phyloP scores from a whole-genome alignment of 176 grass and related monocot genomes.

The Bromus sterilis region DNA sequence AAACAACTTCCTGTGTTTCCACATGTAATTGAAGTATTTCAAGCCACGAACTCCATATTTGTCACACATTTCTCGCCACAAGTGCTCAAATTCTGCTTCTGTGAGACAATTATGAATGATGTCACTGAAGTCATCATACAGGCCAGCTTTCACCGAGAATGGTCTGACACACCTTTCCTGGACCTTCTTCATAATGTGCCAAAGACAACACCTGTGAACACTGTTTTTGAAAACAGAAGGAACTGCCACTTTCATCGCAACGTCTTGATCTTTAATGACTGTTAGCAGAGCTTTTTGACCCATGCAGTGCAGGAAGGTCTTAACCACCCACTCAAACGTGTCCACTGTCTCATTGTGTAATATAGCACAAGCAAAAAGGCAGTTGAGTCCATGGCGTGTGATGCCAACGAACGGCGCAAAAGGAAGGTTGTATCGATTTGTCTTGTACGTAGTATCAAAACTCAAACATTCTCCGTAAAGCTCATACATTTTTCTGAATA shows the following conservation, averaged over 20 bases:
- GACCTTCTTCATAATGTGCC: not conserved
- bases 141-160: not conserved
- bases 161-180: not conserved
- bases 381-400: not conserved
- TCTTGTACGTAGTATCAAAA: not conserved
- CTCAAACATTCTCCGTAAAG: not conserved
- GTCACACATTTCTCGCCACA: not conserved
- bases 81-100: not conserved
- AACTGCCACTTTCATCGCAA: fast-evolving
- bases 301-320: not conserved
- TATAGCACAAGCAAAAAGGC: not conserved
- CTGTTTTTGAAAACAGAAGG: not conserved
- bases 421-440: not conserved
- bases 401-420: not conserved
- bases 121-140: not conserved
- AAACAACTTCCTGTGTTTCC: not conserved
- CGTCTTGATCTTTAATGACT: not conserved
- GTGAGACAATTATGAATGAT: not conserved
- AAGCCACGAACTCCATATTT: not conserved
- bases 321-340: not conserved
- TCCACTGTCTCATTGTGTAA: not conserved
- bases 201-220: not conserved
- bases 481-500: not conserved
- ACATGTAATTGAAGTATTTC: not conserved
- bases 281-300: not conserved